Evolutionary conservation across 805 yeast genomes (phyloP).

Genomic region (Yamadazyma ubonensis): DNA sequence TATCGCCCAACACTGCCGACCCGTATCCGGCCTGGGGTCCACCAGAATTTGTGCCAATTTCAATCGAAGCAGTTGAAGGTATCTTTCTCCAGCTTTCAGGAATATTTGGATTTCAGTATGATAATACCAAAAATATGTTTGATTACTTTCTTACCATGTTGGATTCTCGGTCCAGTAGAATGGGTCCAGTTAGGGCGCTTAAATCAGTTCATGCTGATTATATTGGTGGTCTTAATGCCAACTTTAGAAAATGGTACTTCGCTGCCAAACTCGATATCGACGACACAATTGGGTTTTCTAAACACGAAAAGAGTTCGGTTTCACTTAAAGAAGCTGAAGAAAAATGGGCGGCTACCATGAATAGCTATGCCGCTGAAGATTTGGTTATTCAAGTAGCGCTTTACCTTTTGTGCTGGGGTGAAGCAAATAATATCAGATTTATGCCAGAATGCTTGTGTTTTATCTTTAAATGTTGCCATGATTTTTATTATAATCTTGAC

Average conservation of each 20-base stretch:
- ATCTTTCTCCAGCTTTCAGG: slow-evolving; percentile 52
- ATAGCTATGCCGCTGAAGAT: slow-evolving; percentile 48
- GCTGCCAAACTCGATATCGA: slow-evolving; percentile 68
- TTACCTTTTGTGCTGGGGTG: slow-evolving; percentile 84
- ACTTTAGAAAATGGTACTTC: slow-evolving; percentile 74
- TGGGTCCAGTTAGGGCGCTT: slow-evolving; percentile 56
- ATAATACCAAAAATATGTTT: slow-evolving; percentile 64
- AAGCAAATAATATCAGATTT: slow-evolving; percentile 79
- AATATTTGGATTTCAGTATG: slow-evolving; percentile 68
- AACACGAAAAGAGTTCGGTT: slow-evolving; percentile 11
- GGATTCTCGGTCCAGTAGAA: slow-evolving; percentile 69
- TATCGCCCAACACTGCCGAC: slow-evolving; percentile 30
- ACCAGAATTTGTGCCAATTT: slow-evolving; percentile 43
- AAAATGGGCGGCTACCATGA: slow-evolving; percentile 55
- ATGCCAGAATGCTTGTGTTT: slow-evolving; percentile 90
- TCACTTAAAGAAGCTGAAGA: slow-evolving; percentile 43
- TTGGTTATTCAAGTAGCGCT: slow-evolving; percentile 63
- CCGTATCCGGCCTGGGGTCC: slow-evolving; percentile 57
- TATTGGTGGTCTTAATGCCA: slow-evolving; percentile 68
- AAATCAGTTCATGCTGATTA: slow-evolving; percentile 68
- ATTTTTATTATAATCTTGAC: slow-evolving; percentile 54
- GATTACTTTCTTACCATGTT: slow-evolving; percentile 60
- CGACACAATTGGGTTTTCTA: slow-evolving; percentile 43
- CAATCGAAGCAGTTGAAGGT: slow-evolving; percentile 53
- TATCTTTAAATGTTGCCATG: slow-evolving; percentile 77